A percentile compares a stretch with the other conserved stretches of the same genome.
Evolutionary conservation across 2,329 filamentous ascomycete species (phyloP).

Genomic region (Fonsecaea multimorphosa): DNA sequence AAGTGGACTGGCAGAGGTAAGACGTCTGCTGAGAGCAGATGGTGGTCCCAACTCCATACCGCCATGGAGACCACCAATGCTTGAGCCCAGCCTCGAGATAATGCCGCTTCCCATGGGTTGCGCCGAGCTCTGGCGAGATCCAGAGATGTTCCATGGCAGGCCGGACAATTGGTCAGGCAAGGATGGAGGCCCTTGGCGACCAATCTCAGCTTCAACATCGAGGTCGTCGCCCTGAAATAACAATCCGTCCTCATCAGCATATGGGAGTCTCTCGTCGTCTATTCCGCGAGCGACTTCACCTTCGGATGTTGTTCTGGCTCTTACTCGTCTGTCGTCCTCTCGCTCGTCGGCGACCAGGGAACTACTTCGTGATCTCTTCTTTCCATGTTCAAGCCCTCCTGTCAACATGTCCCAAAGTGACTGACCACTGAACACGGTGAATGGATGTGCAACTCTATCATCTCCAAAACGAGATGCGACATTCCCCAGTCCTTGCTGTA

Average conservation of each 20-base stretch:
- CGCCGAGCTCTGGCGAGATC: conserved; percentile 56
- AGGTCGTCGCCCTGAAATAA: conserved; percentile 50
- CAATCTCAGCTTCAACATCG: conserved; percentile 61
- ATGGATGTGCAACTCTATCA: conserved; percentile 54
- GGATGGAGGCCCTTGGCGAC: conserved; percentile 69
- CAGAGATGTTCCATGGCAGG: conserved; percentile 73
- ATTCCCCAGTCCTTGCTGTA: conserved; percentile 62
- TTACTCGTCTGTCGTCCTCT: conserved; percentile 45
- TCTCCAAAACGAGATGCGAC: conserved; percentile 57
- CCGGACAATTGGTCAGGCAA: conserved; percentile 70
- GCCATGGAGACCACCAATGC: conserved; percentile 43
- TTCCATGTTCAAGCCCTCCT: conserved; percentile 44
- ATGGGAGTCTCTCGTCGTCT: conserved; percentile 26
- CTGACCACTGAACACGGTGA: conserved; percentile 65
- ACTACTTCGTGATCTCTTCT: conserved; percentile 43
- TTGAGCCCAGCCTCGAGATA: conserved; percentile 45
- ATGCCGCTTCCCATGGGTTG: conserved; percentile 45
- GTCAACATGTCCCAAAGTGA: conserved; percentile 57
- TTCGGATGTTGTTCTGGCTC: conserved; percentile 42
- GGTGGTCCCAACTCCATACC: conserved; percentile 37
- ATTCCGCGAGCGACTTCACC: conserved; percentile 45
- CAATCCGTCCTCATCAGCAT: conserved; percentile 44
- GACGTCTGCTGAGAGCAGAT: conserved; percentile 49
- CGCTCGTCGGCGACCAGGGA: conserved; percentile 39
- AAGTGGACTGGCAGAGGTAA: conserved; percentile 67